Evolutionary conservation across 2,329 filamentous ascomycete species (phyloP).

Genomic region (Elsinoe necatrix): DNA sequence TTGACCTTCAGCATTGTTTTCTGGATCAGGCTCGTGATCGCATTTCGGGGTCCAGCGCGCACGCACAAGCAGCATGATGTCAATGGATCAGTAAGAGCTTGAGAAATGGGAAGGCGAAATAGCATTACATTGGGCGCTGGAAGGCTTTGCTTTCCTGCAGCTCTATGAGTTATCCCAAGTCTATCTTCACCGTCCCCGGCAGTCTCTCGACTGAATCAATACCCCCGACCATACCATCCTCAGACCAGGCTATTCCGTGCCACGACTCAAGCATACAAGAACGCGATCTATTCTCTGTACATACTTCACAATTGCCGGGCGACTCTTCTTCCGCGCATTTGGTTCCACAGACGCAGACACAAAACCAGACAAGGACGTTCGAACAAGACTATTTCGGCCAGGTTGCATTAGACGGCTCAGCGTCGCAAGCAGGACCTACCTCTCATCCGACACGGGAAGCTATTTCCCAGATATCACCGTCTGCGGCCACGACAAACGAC

Average conservation of each 20-base stretch:
- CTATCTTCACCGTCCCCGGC: slow-evolving; percentile 10
- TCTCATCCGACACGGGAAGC: neutral
- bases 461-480: neutral
- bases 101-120: neutral
- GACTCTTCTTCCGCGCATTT: slow-evolving; percentile 2
- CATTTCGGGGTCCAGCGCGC: neutral
- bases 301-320: slow-evolving; percentile 4
- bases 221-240: neutral
- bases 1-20: neutral
- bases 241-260: neutral
- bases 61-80: neutral
- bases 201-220: neutral
- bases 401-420: neutral
- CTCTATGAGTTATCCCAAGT: slow-evolving; percentile 15
- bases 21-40: slow-evolving; percentile 1
- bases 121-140: neutral
- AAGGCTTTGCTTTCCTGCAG: neutral
- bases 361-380: neutral
- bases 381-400: neutral
- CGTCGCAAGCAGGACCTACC: neutral
- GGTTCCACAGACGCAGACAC: neutral
- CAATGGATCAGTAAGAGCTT: neutral
- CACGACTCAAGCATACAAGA: neutral
- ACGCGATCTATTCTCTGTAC: neutral
- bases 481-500: neutral